Base-by-base conservation (phyloP, 495 filamentous ascomycete species). In the Xylaria venustula region DNA sequence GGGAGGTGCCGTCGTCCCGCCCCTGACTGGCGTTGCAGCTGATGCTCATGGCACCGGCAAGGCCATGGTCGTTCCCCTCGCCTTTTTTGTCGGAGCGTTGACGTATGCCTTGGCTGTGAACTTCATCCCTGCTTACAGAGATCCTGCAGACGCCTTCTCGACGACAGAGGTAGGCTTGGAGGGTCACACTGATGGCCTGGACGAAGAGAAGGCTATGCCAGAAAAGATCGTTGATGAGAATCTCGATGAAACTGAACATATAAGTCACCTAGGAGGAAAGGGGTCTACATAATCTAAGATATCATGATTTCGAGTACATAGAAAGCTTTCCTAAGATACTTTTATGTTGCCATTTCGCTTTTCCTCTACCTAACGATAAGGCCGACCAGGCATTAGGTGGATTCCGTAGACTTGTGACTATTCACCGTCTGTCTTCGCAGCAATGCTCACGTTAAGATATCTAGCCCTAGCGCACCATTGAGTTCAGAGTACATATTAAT, bases 1-100 rank as follows among this genome's bases (percentile, higher is more conserved):
- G 47, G 87, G 87, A 50, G 87, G 87, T 26, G 85, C 85, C 32
- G 78, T 85, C 12, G 83, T 90, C 59, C 87, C 86, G 1, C 81
- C 87, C 0, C 79, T 89, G 63, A 81, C 83, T 26, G 87, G 86
- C 12, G 77, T 76, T 5, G 83, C 84, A 3, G 82, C 83, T 14
- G 83, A 87, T 30, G 12, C 49, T 17, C 62, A 63, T 40, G 67
- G 75, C 17, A 74, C 78, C 30, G 71, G 72, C 11, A 78, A 80
- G 67, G 68, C 76, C 15, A 79, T 84, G 69, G 53, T 83, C 17
- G 81, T 88, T 4, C 86, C 85, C 3, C 71, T 86, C 14, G 76
- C 77, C 55, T 82, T 85, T 67, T 80, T 87, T 69, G 75, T 86
- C 32, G 75, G 77, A 20, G 84, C 86, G 7, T 83, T 77, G 73